These are phyloP conservation scores for Calonectria pauciramosa DNA, from an alignment of 2,329 filamentous ascomycete species.

Conservation along the genomic window DNA sequence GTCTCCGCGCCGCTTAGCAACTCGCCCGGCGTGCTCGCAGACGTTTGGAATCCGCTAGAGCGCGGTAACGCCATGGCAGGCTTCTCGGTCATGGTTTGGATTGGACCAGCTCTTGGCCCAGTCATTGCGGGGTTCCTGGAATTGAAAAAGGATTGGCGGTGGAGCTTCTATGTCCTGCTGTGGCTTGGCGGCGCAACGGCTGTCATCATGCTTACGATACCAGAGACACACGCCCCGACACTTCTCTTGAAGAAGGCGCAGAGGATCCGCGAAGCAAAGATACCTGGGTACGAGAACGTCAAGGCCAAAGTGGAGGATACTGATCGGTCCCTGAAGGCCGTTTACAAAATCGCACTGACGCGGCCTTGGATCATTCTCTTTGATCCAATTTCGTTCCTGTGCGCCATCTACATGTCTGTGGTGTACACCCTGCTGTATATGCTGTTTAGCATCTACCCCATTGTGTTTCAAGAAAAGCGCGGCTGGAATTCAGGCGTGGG, in stretches of 20 bases:
- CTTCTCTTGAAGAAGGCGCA: constrained; percentile 68
- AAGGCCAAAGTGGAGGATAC: constrained; percentile 62
- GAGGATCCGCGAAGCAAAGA: constrained; percentile 62
- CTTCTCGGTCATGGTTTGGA: constrained; percentile 67
- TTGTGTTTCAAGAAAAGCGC: constrained; percentile 65
- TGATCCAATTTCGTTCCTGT: constrained; percentile 65
- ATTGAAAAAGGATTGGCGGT: constrained; percentile 67
- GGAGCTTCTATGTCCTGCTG: constrained; percentile 64
- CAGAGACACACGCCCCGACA: constrained; percentile 67
- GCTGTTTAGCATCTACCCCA: constrained; percentile 70
- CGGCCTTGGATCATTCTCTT: constrained; percentile 68
- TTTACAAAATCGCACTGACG: constrained; percentile 67
- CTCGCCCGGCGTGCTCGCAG: constrained; percentile 65
- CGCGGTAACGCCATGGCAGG: constrained; percentile 67
- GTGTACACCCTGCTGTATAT: constrained; percentile 69
- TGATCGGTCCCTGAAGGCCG: constrained; percentile 56
- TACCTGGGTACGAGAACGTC: constrained; percentile 66
- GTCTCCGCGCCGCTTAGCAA: constrained; percentile 65
- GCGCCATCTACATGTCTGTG: constrained; percentile 66
- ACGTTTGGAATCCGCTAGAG: constrained; percentile 66
- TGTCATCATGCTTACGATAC: constrained; percentile 68
- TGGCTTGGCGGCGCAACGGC: constrained; percentile 56
- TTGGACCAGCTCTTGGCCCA: constrained; percentile 66
- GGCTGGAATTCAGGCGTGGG: constrained; percentile 69
- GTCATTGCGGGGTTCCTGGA: constrained; percentile 70